A percentile compares a stretch with the other conserved stretches of the same genome.
Conservation (phyloP, 2,329 filamentous ascomycete species). For the Xylariomycetidae sp. region DNA sequence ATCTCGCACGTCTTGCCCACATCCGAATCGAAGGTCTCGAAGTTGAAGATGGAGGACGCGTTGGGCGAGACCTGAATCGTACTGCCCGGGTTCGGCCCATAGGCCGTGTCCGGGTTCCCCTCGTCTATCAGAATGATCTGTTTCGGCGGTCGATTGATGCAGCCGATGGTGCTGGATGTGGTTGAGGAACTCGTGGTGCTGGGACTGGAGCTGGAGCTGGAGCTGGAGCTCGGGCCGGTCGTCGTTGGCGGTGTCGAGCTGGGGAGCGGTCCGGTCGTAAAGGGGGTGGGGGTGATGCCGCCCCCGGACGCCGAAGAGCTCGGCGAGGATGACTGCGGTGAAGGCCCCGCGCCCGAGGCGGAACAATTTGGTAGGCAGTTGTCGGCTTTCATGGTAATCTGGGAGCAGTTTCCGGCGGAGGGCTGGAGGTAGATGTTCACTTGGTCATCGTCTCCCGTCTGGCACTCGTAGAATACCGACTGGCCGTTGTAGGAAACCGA, state of each 20-base stretch:
- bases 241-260: conserved; percentile 6
- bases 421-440: conserved; percentile 50
- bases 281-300: conserved; percentile 8
- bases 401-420: conserved; percentile 41
- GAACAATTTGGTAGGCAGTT: conserved; percentile 27
- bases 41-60: conserved; percentile 62
- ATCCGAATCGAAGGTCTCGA: conserved; percentile 54
- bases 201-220: conserved; percentile 30
- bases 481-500: conserved; percentile 46
- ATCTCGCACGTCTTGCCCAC: conserved; percentile 57
- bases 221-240: conserved; percentile 2
- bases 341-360: background rate
- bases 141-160: conserved; percentile 10
- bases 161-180: conserved; percentile 3
- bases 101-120: conserved; percentile 43
- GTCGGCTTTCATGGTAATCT: conserved; percentile 40
- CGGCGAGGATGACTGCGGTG: background rate
- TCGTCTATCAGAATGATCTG: conserved; percentile 53
- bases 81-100: conserved; percentile 23
- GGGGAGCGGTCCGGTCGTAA: conserved; percentile 7
- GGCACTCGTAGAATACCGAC: conserved; percentile 55
- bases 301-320: conserved; percentile 8
- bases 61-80: conserved; percentile 49
- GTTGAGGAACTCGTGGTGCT: conserved; percentile 14
- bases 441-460: conserved; percentile 48